Base-by-base conservation (phyloP, 108 stramenopile species). In the Fistulifera solaris region DNA sequence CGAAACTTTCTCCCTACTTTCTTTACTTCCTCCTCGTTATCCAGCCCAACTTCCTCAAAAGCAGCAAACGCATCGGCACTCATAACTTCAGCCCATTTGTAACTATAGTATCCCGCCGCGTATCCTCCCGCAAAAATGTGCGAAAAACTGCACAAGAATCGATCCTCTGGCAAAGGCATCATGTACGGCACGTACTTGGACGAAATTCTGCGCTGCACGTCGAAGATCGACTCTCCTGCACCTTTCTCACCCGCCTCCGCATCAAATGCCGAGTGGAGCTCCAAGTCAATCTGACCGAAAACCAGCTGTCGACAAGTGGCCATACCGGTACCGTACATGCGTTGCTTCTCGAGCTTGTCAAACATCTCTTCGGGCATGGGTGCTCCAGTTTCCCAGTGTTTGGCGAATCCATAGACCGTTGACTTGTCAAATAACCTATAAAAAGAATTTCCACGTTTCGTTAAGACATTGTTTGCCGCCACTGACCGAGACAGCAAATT, bases 21-120 rank as follows among this genome's bases (percentile, higher is more conserved):
- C 45, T 69, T 67, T 15, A 97, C 82, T 40, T 68, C 90, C 56
- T 93, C 93, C 62, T 96, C 89, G 52, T 98, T 93, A 53, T 96
- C 97, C 27, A 98, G 72, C 27, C 96, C 97, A 39, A 84, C 96
- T 53, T 99, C 98, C 58, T 99, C 96, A 61, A 99, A 98, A 12
- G 96, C 97, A 25, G 81, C 91, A 66, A 98, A 99, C 8, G 98
- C 98, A 68, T 99, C 96, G 1, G 97, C 94, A 49, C 74, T 71
- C 94, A 99, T 95, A 23, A 99, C 74, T 73, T 98, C 96, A 7
- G 98, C 96, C 93, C 94, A 99, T 63, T 94, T 96, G 81, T 96
- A 96, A 10, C 66, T 70, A 62, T 98, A 98, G 63, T 98, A 98
- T 18, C 97, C 95, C 28, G 95, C 93, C 2, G 92, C 73, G 65